These are phyloP conservation scores for Tuber borchii DNA, from an alignment of 495 filamentous ascomycete species.

Conservation along the genomic window DNA sequence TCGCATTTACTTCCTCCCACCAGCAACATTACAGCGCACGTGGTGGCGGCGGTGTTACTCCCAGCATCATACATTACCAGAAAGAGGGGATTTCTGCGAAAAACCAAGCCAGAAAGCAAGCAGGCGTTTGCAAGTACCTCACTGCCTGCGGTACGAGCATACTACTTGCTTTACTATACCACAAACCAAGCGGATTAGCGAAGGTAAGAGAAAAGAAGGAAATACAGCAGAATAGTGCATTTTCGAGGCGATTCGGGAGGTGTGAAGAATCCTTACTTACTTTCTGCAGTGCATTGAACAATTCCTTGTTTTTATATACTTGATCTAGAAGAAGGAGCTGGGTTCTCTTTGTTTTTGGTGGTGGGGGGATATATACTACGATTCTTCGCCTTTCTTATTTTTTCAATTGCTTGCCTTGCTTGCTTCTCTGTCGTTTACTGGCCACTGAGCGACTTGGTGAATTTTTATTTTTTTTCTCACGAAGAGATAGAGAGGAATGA, in stretches of 20 bases:
- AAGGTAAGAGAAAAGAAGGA: not conserved
- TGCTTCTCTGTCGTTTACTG: not conserved
- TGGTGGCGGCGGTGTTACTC: not conserved
- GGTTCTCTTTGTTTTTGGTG: not conserved
- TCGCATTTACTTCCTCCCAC: not conserved
- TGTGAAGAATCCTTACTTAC: not conserved
- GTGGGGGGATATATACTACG: not conserved
- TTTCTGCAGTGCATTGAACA: not conserved
- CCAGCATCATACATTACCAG: not conserved
- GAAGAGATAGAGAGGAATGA: not conserved
- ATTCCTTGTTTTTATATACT: not conserved
- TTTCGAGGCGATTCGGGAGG: too few species aligned
- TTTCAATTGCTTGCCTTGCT: too few species aligned
- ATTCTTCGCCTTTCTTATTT: not conserved
- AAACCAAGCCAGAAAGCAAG: not conserved
- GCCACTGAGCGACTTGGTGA: not conserved
- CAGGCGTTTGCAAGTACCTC: not conserved
- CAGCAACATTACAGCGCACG: not conserved
- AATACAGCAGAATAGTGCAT: not conserved
- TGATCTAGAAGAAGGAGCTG: not conserved
- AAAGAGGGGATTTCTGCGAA: not conserved
- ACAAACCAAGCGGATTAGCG: not conserved
- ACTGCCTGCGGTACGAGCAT: not conserved
- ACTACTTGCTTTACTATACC: not conserved
- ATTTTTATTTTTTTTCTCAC: not conserved